phyloP scores from a whole-genome alignment of 1,284 basidiomycete genomes.

The Cryptococcus sp. region DNA sequence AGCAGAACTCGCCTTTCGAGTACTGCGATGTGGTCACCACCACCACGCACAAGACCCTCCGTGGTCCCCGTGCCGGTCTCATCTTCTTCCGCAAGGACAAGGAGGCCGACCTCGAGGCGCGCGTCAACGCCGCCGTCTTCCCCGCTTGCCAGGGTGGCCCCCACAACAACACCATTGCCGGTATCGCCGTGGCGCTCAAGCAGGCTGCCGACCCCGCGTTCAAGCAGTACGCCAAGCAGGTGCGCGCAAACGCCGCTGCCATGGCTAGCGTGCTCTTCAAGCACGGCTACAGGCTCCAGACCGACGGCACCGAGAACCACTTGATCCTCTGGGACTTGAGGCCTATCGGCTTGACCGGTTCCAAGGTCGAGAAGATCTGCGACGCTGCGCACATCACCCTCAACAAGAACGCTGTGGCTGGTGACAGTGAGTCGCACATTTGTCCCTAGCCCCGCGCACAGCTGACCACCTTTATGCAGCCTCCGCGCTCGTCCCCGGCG shows the following conservation, averaged over 20 bases:
- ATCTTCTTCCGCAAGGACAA: conserved; percentile 99
- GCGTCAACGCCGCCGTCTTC: conserved; percentile 98
- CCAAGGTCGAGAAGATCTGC: conserved; percentile 98
- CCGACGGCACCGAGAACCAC: conserved; percentile 95
- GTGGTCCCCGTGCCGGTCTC: conserved; percentile 95
- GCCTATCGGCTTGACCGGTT: conserved; percentile 90
- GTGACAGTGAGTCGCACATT: conserved; percentile 60
- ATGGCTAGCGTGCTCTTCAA: conserved; percentile 68
- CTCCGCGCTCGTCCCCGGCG: conserved; percentile 93
- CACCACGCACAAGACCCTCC: conserved; percentile 98
- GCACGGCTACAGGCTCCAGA: conserved; percentile 93
- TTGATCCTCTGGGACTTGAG: conserved; percentile 97
- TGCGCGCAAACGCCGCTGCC: conserved; percentile 79
- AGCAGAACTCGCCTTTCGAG: conserved; percentile 90
- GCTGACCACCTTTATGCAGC: conserved; percentile 44
- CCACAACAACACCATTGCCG: conserved; percentile 99
- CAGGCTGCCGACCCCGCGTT: conserved; percentile 89
- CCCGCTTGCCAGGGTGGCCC: conserved; percentile 99
- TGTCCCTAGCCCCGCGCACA: background rate
- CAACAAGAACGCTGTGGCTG: conserved; percentile 96
- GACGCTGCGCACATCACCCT: conserved; percentile 89
- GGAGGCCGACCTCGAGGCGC: conserved; percentile 80
- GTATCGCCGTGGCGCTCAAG: conserved; percentile 89
- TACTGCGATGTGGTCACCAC: conserved; percentile 97
- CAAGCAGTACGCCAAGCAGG: conserved; percentile 91